These are phyloP conservation scores for Botrytis elliptica DNA, from an alignment of 2,329 filamentous ascomycete genomes.

Conservation along the genomic window DNA sequence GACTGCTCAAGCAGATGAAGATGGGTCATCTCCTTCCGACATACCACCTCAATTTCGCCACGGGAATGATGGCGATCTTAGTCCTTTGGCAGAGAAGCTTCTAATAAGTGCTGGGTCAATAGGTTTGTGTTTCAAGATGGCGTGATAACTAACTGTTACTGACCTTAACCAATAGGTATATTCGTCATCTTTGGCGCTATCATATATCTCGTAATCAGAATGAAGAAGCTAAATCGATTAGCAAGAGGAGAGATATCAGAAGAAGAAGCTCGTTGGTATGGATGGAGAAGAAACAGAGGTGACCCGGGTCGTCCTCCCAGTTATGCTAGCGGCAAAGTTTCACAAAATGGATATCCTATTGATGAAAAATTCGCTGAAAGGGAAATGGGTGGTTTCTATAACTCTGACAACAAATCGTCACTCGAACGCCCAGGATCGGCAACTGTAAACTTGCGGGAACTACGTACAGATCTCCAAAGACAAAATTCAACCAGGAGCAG, in stretches of 20 bases:
- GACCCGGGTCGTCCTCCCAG: conserved; percentile 21
- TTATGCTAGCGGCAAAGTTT: conserved; percentile 12
- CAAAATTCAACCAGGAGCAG: conserved; percentile 8
- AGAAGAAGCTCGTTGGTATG: conserved; percentile 30
- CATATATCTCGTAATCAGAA: conserved; percentile 33
- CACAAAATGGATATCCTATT: conserved; percentile 9
- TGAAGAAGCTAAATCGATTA: conserved; percentile 31
- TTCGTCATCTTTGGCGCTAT: conserved; percentile 34
- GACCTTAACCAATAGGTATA: conserved; percentile 28
- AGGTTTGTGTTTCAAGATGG: conserved; percentile 25
- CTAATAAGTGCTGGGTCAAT: conserved; percentile 36
- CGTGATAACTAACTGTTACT: not conserved
- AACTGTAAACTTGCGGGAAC: not conserved
- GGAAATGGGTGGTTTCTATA: conserved; percentile 13
- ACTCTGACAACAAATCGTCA: not conserved
- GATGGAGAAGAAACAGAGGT: conserved; percentile 29
- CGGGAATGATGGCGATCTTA: conserved; percentile 23
- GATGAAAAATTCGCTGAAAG: conserved; percentile 15
- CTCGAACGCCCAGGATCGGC: conserved; percentile 11
- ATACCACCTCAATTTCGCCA: not conserved
- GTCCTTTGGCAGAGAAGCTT: conserved; percentile 32
- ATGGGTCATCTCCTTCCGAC: not conserved
- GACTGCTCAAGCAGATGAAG: conserved; percentile 9
- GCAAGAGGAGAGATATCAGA: conserved; percentile 31
- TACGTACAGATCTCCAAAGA: conserved; percentile 19